These are phyloP conservation scores for Phytophthora tubulina DNA, from an alignment of 352 stramenopile species.

Conservation along the genomic window DNA sequence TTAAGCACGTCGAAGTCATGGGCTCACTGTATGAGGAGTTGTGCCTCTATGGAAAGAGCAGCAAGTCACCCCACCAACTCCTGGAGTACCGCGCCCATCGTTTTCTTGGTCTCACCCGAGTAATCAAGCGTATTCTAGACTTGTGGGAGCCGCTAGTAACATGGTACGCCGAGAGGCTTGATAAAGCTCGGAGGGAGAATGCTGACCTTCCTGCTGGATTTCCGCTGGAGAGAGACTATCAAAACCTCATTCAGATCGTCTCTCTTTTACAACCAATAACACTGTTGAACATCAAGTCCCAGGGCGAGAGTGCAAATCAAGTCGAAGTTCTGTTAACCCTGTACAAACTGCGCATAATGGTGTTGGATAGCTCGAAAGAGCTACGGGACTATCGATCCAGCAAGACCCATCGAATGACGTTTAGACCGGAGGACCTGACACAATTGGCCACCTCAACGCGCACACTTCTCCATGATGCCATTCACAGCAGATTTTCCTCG, in stretches of 20 bases:
- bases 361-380: slow-evolving; percentile 19
- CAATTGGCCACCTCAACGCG: slow-evolving; percentile 7
- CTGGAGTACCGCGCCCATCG: slow-evolving; percentile 10
- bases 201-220: slow-evolving; percentile 7
- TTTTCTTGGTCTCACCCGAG: slow-evolving; percentile 8
- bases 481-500: slow-evolving; percentile 9
- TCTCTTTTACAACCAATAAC: slow-evolving; percentile 11
- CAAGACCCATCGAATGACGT: slow-evolving; percentile 4
- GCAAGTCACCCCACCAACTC: slow-evolving; percentile 13
- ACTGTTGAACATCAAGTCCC: slow-evolving; percentile 10
- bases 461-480: not conserved
- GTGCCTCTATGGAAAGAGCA: slow-evolving; percentile 11
- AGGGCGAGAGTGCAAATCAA: slow-evolving; percentile 12
- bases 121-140: slow-evolving; percentile 11
- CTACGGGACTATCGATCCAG: slow-evolving; percentile 17
- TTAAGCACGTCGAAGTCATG: slow-evolving; percentile 19
- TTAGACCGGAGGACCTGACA: slow-evolving; percentile 14
- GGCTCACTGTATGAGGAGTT: slow-evolving; percentile 12
- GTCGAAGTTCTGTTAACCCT: slow-evolving; percentile 9
- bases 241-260: not conserved
- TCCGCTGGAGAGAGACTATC: slow-evolving; percentile 11
- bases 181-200: slow-evolving; percentile 1
- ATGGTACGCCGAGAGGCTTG: slow-evolving; percentile 5
- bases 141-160: slow-evolving; percentile 14
- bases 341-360: slow-evolving; percentile 12